phyloP scores from a whole-genome alignment of 176 grass and related monocot species.

The Avena atlantica region DNA sequence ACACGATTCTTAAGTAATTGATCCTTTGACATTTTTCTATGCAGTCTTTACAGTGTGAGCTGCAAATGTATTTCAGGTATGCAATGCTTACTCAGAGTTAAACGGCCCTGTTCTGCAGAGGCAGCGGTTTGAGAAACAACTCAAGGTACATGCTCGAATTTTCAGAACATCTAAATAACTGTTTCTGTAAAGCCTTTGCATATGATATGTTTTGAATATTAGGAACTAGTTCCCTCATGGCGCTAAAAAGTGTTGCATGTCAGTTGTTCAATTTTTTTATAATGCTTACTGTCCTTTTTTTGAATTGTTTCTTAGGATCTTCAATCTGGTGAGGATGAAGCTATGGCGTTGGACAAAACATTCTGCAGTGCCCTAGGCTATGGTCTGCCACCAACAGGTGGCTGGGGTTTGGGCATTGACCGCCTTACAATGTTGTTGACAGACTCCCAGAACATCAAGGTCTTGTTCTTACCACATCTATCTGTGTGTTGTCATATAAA shows the following conservation, averaged over 20 bases:
- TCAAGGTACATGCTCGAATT: slow-evolving; percentile 64
- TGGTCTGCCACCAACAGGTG: slow-evolving; percentile 86
- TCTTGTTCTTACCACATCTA: not conserved
- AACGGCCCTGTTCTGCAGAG: slow-evolving; percentile 83
- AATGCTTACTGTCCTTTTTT: slow-evolving; percentile 7
- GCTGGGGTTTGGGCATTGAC: slow-evolving; percentile 95
- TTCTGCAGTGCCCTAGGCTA: slow-evolving; percentile 91
- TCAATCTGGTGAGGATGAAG: slow-evolving; percentile 99
- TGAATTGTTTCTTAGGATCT: slow-evolving; percentile 60
- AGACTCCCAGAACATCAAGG: slow-evolving; percentile 98
- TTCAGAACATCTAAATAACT: no score
- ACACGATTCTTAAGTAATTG: slow-evolving; percentile 2
- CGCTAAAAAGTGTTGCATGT: no score
- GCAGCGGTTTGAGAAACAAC: slow-evolving; percentile 81
- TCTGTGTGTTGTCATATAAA: not conserved
- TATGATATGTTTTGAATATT: no score
- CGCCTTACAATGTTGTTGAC: slow-evolving; percentile 88
- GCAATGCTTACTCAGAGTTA: slow-evolving; percentile 90
- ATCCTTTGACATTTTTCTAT: slow-evolving; percentile 29
- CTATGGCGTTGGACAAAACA: slow-evolving; percentile 94
- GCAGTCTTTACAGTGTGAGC: slow-evolving; percentile 38
- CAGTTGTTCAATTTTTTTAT: not conserved
- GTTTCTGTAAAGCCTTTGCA: no score
- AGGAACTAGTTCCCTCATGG: no score
- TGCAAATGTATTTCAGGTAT: slow-evolving; percentile 60